Conservation (phyloP, 164 flowering plant species). For the Malania oleifera region DNA sequence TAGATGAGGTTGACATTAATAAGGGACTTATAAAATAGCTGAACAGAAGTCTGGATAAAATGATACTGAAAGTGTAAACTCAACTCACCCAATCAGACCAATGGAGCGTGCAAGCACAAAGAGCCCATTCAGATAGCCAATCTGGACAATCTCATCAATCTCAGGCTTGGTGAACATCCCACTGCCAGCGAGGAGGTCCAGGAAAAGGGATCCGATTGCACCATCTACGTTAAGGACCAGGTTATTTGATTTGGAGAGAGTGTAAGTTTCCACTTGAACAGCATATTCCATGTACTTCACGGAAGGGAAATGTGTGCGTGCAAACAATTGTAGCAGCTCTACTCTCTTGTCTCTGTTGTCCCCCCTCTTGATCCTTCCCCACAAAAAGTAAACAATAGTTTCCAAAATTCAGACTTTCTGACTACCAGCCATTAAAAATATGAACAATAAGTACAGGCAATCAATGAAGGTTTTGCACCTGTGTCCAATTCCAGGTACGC, state of each 20-base stretch:
- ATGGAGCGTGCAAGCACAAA: constrained; percentile 95
- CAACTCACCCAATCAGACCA: constrained; percentile 92
- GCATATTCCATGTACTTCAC: constrained; percentile 99
- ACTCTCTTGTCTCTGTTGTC: constrained; percentile 99
- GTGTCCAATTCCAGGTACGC: constrained; percentile 99
- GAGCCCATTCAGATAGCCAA: constrained; percentile 95
- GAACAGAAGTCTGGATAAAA: not conserved
- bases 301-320: constrained; percentile 83
- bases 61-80: not conserved
- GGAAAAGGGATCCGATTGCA: constrained; percentile 94
- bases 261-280: constrained; percentile 94
- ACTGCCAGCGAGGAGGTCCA: constrained; percentile 96
- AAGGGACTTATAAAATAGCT: not conserved
- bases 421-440: not conserved
- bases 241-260: constrained; percentile 91
- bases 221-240: constrained; percentile 94
- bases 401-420: not conserved
- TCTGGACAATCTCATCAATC: constrained; percentile 89
- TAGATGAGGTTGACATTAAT: no score
- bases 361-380: constrained; percentile 83
- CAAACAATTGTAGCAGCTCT: constrained; percentile 78
- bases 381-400: not conserved
- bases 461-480: constrained; percentile 41
- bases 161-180: constrained; percentile 97
- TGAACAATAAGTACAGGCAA: not conserved